These are phyloP conservation scores for Amanita exitialis DNA, from an alignment of 768 basidiomycete genomes.

Conservation along the genomic window DNA sequence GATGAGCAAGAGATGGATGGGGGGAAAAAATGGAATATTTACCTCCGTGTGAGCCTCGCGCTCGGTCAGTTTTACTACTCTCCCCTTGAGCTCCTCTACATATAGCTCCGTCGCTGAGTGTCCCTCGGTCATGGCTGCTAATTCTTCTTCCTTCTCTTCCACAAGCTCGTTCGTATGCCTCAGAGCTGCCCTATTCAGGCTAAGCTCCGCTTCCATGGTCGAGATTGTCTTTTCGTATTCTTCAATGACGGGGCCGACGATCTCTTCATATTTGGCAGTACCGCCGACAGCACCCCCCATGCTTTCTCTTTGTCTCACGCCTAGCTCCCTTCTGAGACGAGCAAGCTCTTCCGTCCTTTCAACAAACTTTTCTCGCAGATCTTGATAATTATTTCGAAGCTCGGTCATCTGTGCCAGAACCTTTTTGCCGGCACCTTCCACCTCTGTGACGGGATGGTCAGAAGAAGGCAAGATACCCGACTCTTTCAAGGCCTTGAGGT, in stretches of 20 bases:
- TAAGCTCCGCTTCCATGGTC: conserved; percentile 89
- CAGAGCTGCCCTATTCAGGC: conserved; percentile 77
- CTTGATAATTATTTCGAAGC: conserved; percentile 79
- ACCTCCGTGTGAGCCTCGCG: conserved; percentile 91
- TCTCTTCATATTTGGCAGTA: conserved; percentile 79
- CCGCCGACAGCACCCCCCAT: conserved; percentile 53
- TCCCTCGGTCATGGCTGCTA: conserved; percentile 53
- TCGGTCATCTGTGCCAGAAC: conserved; percentile 75
- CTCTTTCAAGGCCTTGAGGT: conserved; percentile 74
- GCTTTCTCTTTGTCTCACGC: conserved; percentile 57
- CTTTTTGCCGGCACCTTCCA: conserved; percentile 64
- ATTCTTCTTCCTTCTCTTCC: conserved; percentile 83
- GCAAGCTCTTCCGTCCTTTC: conserved; percentile 86
- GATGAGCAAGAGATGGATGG: conserved; percentile 8
- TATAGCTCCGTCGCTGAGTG: conserved; percentile 78
- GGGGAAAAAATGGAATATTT: conserved; percentile 9
- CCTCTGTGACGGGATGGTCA: conserved; percentile 22
- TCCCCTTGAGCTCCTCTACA: conserved; percentile 72
- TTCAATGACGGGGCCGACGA: conserved; percentile 95
- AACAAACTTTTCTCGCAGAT: conserved; percentile 73
- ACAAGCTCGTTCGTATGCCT: conserved; percentile 88
- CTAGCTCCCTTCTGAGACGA: conserved; percentile 66
- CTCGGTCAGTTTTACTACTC: conserved; percentile 78
- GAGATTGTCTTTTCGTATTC: conserved; percentile 98
- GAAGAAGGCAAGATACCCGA: conserved; percentile 29